Base-by-base conservation (phyloP, 2,329 filamentous ascomycete species). In the Alternaria infectoria region DNA sequence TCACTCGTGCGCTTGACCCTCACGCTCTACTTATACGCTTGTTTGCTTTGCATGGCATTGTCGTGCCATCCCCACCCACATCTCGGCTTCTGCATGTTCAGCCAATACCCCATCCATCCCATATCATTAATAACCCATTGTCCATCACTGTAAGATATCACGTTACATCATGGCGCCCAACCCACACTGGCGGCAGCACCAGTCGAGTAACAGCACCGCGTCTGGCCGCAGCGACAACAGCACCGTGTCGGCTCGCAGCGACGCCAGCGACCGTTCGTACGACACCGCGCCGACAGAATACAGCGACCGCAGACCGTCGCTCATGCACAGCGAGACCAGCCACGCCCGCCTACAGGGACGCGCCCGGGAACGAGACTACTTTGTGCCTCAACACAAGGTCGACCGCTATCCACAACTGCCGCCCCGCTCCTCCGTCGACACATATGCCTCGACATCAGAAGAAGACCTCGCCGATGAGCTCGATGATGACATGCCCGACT, bases 401-500 rank as follows among this genome's bases (percentile, higher is more conserved):
- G 61, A 64, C 32, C 60, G 57, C 50, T 69, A 71, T 64, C 63
- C 62, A 21, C 54, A 59, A 19, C 65, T 55, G 19, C 69, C 68
- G 32, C 68, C 76, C 51, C 84, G 86, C 49, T 85, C 87, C 25
- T 96, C 93, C 0, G 85, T 89, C 69, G 90, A 93, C 64, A 97
- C 93, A 2, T 96, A 94, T 79, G 88, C 89, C 72, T 97, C 93
- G 6, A 91, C 86, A 30, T 92, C 90, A 4, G 84, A 87, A 46
- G 85, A 88, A 46, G 88, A 89, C n/a, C 74, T 85, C 17, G 80
- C 80, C 10, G 79, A 81, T 54, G 81, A 82, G 17, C 68, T 80
- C 15, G 81, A 85, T 57, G 81, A 85, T 57, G 79, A 84, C 57
- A 66, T 76, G 46, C 81, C 85, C 21, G 83, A 80, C 54, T 88